A percentile compares a stretch with the other conserved stretches of the same genome.
Evolutionary conservation across 495 filamentous ascomycete genomes (phyloP).

Genomic region (Talaromyces stipitatus): DNA sequence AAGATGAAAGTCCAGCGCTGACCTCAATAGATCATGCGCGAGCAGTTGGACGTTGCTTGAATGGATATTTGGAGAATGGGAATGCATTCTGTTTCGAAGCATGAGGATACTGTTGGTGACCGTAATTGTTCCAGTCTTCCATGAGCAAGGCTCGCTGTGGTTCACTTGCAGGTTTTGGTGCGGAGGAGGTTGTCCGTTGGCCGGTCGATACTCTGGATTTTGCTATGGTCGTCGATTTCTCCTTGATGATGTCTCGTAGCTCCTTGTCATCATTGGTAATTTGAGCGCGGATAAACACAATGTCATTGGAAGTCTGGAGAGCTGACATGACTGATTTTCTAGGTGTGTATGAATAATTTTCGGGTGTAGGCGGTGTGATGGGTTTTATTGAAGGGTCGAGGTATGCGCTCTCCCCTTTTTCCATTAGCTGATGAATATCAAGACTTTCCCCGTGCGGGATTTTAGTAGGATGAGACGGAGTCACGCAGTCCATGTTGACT

Average conservation of each 20-base stretch:
- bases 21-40: slow-evolving; percentile 20
- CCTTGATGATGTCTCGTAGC: slow-evolving; percentile 63
- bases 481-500: slow-evolving; percentile 95
- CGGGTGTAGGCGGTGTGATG: slow-evolving; percentile 40
- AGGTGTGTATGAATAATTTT: slow-evolving; percentile 56
- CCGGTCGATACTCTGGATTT: slow-evolving; percentile 10
- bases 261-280: slow-evolving; percentile 70
- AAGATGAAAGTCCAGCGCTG: background rate
- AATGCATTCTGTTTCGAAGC: background rate
- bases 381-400: slow-evolving; percentile 59
- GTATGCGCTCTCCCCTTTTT: slow-evolving; percentile 52
- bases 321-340: slow-evolving; percentile 74
- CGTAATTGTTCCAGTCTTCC: slow-evolving; percentile 18
- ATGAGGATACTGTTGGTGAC: background rate
- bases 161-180: slow-evolving; percentile 17
- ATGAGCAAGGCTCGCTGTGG: slow-evolving; percentile 42
- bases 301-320: slow-evolving; percentile 43
- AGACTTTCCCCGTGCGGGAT: slow-evolving; percentile 83
- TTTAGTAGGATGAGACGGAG: slow-evolving; percentile 69
- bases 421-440: slow-evolving; percentile 67
- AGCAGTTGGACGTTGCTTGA: slow-evolving; percentile 14
- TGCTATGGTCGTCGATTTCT: slow-evolving; percentile 23
- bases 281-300: slow-evolving; percentile 73
- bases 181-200: slow-evolving; percentile 15
- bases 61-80: background rate